Percentiles rank a stretch among this genome's conserved stretches.
phyloP scores from a whole-genome alignment of 2,329 filamentous ascomycete species.

The Kalaharituber pfeilii region DNA sequence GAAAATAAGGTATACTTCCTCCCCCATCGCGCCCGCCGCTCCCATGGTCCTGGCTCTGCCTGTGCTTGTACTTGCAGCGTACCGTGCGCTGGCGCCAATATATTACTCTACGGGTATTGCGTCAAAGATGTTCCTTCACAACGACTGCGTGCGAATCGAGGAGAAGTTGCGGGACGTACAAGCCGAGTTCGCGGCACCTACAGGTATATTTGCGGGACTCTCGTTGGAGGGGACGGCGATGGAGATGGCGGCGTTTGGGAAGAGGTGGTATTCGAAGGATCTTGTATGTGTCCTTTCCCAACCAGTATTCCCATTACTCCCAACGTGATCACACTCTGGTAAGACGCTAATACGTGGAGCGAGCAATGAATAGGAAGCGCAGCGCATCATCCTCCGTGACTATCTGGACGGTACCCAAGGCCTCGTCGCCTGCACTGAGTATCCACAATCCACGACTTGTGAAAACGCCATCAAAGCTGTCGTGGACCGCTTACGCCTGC shows the following conservation, averaged over 20 bases:
- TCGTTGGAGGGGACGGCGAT: constrained; percentile 9
- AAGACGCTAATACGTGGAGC: constrained; percentile 7
- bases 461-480: constrained; percentile 41
- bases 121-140: constrained; percentile 53
- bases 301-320: neutral
- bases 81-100: constrained; percentile 56
- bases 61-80: constrained; percentile 57
- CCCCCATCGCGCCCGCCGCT: constrained; percentile 48
- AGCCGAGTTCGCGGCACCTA: constrained; percentile 8
- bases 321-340: neutral
- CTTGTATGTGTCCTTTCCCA: constrained; percentile 5
- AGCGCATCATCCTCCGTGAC: constrained; percentile 17
- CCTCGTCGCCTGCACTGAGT: constrained; percentile 19
- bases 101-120: constrained; percentile 48
- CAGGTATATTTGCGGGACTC: constrained; percentile 2
- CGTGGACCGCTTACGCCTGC: constrained; percentile 35
- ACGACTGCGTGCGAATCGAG: constrained; percentile 47
- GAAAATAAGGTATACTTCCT: constrained; percentile 30
- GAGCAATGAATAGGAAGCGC: constrained; percentile 13
- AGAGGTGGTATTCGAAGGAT: constrained; percentile 14
- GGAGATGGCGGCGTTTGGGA: constrained; percentile 18
- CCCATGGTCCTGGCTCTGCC: constrained; percentile 54
- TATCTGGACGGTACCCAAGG: constrained; percentile 21
- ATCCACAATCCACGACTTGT: constrained; percentile 19
- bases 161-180: constrained; percentile 32